Base-by-base conservation (phyloP, 352 stramenopile species). In the Phytophthora vignae region DNA sequence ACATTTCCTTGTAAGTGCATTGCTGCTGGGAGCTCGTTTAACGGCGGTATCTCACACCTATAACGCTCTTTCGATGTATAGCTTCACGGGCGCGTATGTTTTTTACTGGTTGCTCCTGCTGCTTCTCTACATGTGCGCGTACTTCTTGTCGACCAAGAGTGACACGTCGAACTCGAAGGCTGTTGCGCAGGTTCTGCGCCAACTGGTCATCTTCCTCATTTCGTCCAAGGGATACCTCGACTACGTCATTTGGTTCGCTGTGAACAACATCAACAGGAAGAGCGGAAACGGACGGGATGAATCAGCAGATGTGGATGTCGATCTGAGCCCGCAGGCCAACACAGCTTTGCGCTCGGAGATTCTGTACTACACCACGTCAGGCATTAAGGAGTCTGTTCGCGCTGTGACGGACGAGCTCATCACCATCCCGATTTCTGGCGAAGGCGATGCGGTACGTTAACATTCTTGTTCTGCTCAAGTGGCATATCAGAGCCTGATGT, bases 231-330 rank as follows among this genome's bases (percentile, higher is more conserved):
- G 88, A 4, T 97, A 96, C 60, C 61, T 96, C 36, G 89, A 97
- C 70, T 97, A 92, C 60, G 90, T 97, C 25, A 95, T 97, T 64
- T 97, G 90, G 90, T 97, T 97, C 48, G 89, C 87, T 17, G 88
- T 97, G 55, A 97, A 97, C 82, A 96, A 88, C 62, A 94, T 95
- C 40, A 85, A 96, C 60, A 77, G 85, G 57, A 77, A 86, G 7
- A 63, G 73, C 31, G 74, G 69, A 54, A 90, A 81, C 49, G 79
- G 72, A 59, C 73, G 73, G 12, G 61, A 91, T 22, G 84, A 93
- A 52, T 93, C 85, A 5, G 85, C 86, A 1, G 88, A 96, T 68
- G 84, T 95, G 10, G 89, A 96, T 67, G 88, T 96, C 9, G 88
- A 96, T 40, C 67, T 97, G 62, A 94, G 88, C 50, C 91, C 90